Evolutionary conservation across 169 alveolate species (phyloP), one percentile per base, ranked within the genome.

Genomic region (Condylostoma magnum): DNA sequence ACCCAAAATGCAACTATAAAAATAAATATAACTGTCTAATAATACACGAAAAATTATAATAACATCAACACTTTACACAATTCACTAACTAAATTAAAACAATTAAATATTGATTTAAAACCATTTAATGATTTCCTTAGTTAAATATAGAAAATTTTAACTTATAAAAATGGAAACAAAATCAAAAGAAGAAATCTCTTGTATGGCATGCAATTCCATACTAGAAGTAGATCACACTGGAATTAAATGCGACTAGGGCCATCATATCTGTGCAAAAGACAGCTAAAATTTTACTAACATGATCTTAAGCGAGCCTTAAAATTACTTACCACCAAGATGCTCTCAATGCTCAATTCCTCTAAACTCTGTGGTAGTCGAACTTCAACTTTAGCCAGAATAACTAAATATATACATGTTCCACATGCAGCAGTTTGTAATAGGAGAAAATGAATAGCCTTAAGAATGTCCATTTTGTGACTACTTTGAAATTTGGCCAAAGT

Each of bases 401-500:
- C 31, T 30, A 22, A 44, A 31, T 2, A 34, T 43, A 6, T 69
- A 69, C 46, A n/a, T 27, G 27, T n/a, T 52, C 25, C 41, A 69
- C 25, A 37, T 36, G 12, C 20, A 34, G 4, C 8, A 52, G 2
- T 10, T n/a, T 6, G 43, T 28, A 8, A 1, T 36, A 2, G 18
- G 33, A 0, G 48, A 12, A 15, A 37, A 5, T 31, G 78, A 69
- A 18, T 3, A 3, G 0, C 18, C 44, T 6, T 0, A n/a, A 27
- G 18, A 51, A 1, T 71, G 79, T 50, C 79, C 79, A 28, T 28
- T 41, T 3, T 71, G 79, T 50, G 41, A 54, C 20, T 71, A 71
- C 60, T 71, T 56, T 44, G 79, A 71, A 56, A 46, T 71, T 4
- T 71, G 79, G 72, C 46, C 1, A 2, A 71, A 36, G 2, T 0